phyloP scores from a whole-genome alignment of 2,329 filamentous ascomycete species.

The Cladosporium austrohemisphaericum region DNA sequence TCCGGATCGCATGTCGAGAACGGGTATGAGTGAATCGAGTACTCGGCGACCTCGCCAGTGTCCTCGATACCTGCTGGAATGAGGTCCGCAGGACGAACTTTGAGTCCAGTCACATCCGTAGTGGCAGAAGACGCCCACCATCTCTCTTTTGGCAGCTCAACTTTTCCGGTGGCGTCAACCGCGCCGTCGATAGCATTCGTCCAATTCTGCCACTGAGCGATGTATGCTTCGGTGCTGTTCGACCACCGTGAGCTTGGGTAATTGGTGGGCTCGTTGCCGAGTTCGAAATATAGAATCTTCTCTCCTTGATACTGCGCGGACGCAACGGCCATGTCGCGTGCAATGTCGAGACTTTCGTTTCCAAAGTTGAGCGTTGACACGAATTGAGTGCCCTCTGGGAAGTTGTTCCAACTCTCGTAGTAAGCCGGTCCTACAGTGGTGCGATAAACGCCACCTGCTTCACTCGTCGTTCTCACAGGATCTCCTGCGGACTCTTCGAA shows the following conservation, averaged over 20 bases:
- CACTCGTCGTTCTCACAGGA: conserved; percentile 25
- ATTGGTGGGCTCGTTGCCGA: conserved; percentile 32
- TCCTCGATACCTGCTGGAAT: conserved; percentile 29
- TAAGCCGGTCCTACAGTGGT: conserved; percentile 30
- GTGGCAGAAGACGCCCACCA: conserved; percentile 32
- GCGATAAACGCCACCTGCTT: conserved; percentile 27
- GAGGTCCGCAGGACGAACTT: conserved; percentile 28
- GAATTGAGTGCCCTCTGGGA: conserved; percentile 28
- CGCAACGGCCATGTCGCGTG: conserved; percentile 27
- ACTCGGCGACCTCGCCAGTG: conserved; percentile 25
- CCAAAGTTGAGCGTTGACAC: conserved; percentile 31
- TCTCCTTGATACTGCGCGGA: conserved; percentile 27
- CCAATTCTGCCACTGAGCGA: conserved; percentile 31
- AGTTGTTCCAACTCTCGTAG: conserved; percentile 31
- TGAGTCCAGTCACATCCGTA: conserved; percentile 26
- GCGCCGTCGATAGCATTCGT: conserved; percentile 27
- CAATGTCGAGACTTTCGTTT: conserved; percentile 29
- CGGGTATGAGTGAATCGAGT: conserved; percentile 30
- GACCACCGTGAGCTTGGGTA: conserved; percentile 25
- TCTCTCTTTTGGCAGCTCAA: conserved; percentile 17
- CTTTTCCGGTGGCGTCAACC: conserved; percentile 18
- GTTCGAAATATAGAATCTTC: conserved; percentile 27
- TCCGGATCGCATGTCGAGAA: conserved; percentile 30
- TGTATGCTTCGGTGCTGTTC: conserved; percentile 26
- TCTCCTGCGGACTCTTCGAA: conserved; percentile 25